Conservation (phyloP, 805 yeast species). For the Torulaspora delbrueckii region DNA sequence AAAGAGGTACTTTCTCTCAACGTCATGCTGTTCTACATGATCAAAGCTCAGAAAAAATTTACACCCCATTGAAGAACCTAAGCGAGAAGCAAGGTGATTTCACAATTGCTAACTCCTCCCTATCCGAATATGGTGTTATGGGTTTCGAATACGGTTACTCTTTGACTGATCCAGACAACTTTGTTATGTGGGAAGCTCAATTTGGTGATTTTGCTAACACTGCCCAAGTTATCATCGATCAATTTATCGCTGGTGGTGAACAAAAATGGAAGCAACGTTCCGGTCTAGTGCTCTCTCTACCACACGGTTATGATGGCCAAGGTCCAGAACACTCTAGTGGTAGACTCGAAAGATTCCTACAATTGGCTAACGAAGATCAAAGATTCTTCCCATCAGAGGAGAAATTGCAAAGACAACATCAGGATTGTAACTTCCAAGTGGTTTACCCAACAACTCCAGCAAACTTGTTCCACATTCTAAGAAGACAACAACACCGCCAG, state of each 20-base stretch:
- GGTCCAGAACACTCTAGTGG: constrained; percentile 99
- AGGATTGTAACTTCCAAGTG: constrained; percentile 96
- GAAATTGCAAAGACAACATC: constrained; percentile 94
- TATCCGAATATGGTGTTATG: constrained; percentile 98
- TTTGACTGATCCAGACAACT: constrained; percentile 92
- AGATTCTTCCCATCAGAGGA: constrained; percentile 87
- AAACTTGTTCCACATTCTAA: constrained; percentile 88
- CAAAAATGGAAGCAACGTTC: constrained; percentile 99
- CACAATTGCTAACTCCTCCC: constrained; percentile 86
- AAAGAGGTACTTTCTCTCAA: constrained; percentile 99
- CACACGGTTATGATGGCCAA: constrained; percentile 99
- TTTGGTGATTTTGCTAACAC: constrained; percentile 99
- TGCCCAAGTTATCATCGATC: constrained; percentile 96
- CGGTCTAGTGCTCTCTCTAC: constrained; percentile 89
- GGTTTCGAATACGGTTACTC: constrained; percentile 99
- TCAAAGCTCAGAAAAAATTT: constrained; percentile 76
- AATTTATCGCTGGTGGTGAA: constrained; percentile 95
- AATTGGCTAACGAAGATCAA: constrained; percentile 92
- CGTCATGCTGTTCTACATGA: constrained; percentile 98
- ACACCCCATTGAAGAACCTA: constrained; percentile 80
- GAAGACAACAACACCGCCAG: constrained; percentile 99
- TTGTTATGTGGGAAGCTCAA: constrained; percentile 99
- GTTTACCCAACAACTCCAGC: constrained; percentile 99
- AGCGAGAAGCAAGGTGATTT: constrained; percentile 80
- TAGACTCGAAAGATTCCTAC: constrained; percentile 93